Conservation (phyloP, 2,329 filamentous ascomycete genomes). For the Diplodia sapinea region DNA sequence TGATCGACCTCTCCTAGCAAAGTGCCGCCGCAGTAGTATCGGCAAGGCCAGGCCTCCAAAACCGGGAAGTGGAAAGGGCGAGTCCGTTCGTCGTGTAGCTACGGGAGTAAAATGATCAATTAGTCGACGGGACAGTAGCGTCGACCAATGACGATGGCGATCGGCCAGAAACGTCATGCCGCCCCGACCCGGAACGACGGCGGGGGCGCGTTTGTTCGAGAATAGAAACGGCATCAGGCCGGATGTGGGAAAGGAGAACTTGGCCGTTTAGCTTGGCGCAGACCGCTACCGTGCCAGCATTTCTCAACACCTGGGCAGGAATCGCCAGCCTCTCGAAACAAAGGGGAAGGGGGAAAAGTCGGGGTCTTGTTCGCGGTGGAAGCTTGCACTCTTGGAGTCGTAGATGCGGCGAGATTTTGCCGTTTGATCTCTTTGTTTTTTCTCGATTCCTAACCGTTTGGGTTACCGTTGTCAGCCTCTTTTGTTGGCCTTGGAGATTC, state of each 20-base stretch:
- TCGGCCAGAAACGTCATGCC: not conserved
- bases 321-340: not conserved
- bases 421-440: too few relatives aligned
- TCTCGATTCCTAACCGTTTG: too few relatives aligned
- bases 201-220: not conserved
- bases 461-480: too few relatives aligned
- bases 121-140: not conserved
- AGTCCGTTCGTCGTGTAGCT: not conserved
- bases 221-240: conserved; percentile 6
- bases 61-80: too few relatives aligned
- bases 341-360: too few relatives aligned
- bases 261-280: conserved; percentile 13
- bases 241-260: conserved; percentile 3
- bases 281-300: not conserved
- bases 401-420: too few relatives aligned
- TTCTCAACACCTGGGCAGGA: conserved; percentile 6
- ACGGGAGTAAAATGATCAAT: not conserved
- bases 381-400: too few relatives aligned
- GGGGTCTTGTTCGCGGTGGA: too few relatives aligned
- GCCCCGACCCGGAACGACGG: not conserved
- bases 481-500: too few relatives aligned
- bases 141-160: not conserved
- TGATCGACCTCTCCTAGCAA: too few relatives aligned
- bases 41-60: too few relatives aligned
- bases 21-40: too few relatives aligned